phyloP scores from a whole-genome alignment of 176 grass and related monocot species.

The Eragrostis nindensis region DNA sequence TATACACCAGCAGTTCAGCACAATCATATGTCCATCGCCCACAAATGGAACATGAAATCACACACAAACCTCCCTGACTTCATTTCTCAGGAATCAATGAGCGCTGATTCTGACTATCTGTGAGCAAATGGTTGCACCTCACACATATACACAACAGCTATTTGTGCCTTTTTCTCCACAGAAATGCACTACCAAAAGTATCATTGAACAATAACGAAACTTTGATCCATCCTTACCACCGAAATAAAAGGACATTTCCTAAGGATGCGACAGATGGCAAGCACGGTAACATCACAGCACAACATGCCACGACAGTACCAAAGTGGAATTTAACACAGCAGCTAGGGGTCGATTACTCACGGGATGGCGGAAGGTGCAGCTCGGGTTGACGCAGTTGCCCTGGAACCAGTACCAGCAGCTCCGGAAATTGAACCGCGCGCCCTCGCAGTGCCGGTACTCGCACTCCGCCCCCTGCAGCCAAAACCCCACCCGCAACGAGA shows the following conservation, averaged over 20 bases:
- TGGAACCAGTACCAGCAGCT: constrained; percentile 58
- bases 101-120: not conserved
- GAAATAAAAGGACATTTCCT: not conserved
- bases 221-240: too few species aligned
- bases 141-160: not conserved
- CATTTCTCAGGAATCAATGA: not conserved
- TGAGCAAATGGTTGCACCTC: not conserved
- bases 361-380: constrained; percentile 54
- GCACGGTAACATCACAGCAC: not conserved
- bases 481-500: constrained; percentile 2
- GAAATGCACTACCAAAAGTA: not conserved
- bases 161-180: not conserved
- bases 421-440: constrained; percentile 47
- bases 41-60: not conserved
- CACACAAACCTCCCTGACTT: too few species aligned
- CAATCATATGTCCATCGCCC: not conserved
- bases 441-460: constrained; percentile 56
- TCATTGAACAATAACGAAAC: too few species aligned
- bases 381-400: constrained; percentile 53
- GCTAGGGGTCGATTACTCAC: constrained; percentile 24
- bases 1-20: not conserved
- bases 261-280: constrained; percentile 12
- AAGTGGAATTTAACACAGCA: constrained; percentile 11
- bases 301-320: not conserved
- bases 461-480: constrained; percentile 44